Evolutionary conservation across 305 asterid genomes (phyloP).

Genomic region (Coffea humblotiana): DNA sequence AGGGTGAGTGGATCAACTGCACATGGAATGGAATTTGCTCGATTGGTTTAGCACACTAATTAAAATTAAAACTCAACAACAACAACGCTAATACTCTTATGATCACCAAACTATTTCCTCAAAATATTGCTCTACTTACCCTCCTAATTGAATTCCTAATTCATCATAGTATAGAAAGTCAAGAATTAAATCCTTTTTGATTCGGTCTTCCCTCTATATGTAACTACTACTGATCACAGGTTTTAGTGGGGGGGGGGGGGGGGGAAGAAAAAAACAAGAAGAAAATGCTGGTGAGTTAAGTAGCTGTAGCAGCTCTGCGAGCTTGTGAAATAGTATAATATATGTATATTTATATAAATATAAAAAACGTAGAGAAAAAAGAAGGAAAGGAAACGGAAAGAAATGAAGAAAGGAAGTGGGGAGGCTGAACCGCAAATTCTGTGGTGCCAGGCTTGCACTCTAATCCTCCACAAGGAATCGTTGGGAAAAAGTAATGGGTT

Average conservation of each 20-base stretch:
- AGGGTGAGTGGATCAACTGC: slow-evolving; percentile 43
- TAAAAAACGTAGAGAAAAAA: not conserved
- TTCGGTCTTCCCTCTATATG: not conserved
- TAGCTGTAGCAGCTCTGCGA: too few species aligned
- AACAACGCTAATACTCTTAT: not conserved
- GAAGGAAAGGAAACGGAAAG: slow-evolving; percentile 3
- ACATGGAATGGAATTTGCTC: slow-evolving; percentile 27
- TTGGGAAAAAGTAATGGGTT: slow-evolving; percentile 64
- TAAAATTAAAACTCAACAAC: not conserved
- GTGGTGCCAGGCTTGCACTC: slow-evolving; percentile 99
- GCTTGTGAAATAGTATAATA: not conserved
- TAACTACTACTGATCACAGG: not conserved
- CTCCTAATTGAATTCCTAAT: too few species aligned
- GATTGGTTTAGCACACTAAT: not conserved
- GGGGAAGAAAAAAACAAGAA: too few species aligned
- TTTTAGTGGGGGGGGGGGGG: too few species aligned
- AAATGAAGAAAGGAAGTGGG: slow-evolving; percentile 40
- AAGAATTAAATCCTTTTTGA: not conserved
- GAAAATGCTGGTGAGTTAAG: too few species aligned
- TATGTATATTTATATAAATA: not conserved
- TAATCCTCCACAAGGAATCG: slow-evolving; percentile 80
- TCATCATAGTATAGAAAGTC: not conserved
- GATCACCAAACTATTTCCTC: not conserved
- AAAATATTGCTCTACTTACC: not conserved
- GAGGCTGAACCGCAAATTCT: slow-evolving; percentile 41